Evolutionary conservation across 306 rosid genomes (phyloP), one percentile per base, ranked within the genome.

Genomic region (Castanea mollissima): DNA sequence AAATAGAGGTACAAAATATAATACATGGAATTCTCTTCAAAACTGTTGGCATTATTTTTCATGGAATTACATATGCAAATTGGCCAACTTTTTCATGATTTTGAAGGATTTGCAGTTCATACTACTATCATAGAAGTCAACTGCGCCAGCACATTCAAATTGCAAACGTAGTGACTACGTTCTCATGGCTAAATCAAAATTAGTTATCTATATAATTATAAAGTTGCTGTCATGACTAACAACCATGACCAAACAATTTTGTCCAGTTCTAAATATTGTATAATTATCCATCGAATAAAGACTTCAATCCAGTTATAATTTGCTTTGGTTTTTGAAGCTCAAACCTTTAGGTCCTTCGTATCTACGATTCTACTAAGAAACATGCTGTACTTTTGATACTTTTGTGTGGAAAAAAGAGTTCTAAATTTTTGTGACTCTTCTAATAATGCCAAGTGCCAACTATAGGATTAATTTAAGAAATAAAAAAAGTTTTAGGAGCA

Each of bases 171-270:
- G 58, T 49, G 58, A 71, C 75, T 51, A 71, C 38, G 60, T 51
- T 49, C 34, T 51, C 57, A 71, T 52, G 21, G 57, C 59, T 49
- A 7, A 49, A 71, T 51, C 14, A 25, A 25, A 21, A 68, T 68
- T 19, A 35, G 41, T 35, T 12, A 55, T 21, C 55, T 41, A 44
- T 58, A 57, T 58, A 15, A 58, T n/a, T 60, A 41, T 41, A 41
- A 41, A 41, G 46, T 71, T 46, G 67, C 67, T 79, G 52, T 79
- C 83, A 72, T 52, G 79, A 80, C 59, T 20, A 71, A 52, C 71
- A 55, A 38, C 75, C 60, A 68, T 13, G 74, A 80, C 75, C 83
- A 54, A 74, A 80, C 75, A 74, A 55, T 18, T 74, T 80, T 80
- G 78, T 34, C 55, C 63, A 2, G 4, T 8, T 21, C 23, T 6